Percentiles rank a stretch among this genome's conserved stretches.
phyloP scores from a whole-genome alignment of 2,329 filamentous ascomycete species.

The Emergomyces africanus region DNA sequence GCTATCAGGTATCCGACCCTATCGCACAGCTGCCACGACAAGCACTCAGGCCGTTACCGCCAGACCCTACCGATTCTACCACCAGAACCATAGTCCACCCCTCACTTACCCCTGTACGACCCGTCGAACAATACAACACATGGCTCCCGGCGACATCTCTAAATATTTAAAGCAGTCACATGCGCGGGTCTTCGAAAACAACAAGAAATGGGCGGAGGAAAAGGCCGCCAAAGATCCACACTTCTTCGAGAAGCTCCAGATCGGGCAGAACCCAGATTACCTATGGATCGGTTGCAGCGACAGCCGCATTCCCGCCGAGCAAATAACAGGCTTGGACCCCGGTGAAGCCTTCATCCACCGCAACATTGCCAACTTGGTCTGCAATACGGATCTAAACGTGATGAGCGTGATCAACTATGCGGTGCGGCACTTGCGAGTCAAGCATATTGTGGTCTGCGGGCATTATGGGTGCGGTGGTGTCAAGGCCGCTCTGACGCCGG shows the following conservation, averaged over 20 bases:
- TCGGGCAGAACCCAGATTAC: constrained; percentile 57
- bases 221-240: constrained; percentile 47
- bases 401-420: constrained; percentile 23
- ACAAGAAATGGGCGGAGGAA: constrained; percentile 51
- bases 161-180: constrained; percentile 36
- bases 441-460: constrained; percentile 58
- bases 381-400: constrained; percentile 18
- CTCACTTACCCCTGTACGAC: not conserved
- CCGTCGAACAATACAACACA: not conserved
- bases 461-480: constrained; percentile 59
- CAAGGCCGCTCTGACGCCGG: constrained; percentile 47
- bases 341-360: constrained; percentile 24
- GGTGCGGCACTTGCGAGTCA: constrained; percentile 35
- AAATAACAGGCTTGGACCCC: constrained; percentile 21
- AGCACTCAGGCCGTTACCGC: not conserved
- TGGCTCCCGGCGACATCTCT: not conserved
- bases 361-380: constrained; percentile 23
- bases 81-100: not conserved
- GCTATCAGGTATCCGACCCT: not conserved
- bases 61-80: not conserved
- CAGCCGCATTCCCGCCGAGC: constrained; percentile 21
- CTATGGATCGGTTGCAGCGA: constrained; percentile 35
- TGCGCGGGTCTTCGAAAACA: constrained; percentile 56
- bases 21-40: not conserved
- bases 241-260: constrained; percentile 52